Conservation (phyloP, 805 yeast genomes). For the Kregervanrija pseudodelftensis region DNA sequence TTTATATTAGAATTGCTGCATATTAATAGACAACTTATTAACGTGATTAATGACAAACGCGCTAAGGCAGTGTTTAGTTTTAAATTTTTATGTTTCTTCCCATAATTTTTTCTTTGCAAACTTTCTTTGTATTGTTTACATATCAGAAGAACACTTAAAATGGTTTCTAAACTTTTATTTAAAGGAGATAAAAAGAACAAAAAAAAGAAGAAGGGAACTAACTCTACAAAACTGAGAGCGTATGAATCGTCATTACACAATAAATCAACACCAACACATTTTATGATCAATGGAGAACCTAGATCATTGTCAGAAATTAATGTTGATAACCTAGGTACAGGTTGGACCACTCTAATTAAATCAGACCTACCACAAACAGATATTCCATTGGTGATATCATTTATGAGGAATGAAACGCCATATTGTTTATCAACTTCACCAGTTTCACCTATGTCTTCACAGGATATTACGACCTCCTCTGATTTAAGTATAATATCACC, state of each 20-base stretch:
- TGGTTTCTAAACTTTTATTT: slow-evolving; percentile 28
- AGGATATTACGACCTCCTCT: no score
- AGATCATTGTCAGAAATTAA: slow-evolving; percentile 14
- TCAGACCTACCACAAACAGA: slow-evolving; percentile 1
- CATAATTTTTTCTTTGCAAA: not conserved
- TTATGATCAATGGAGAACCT: slow-evolving; percentile 20
- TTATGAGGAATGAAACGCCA: not conserved
- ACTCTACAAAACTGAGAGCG: not conserved
- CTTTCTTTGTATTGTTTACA: not conserved
- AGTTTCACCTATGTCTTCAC: no score
- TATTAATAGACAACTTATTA: not conserved
- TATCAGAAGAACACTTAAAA: slow-evolving; percentile 3
- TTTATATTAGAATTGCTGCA: not conserved
- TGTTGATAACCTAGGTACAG: slow-evolving; percentile 10
- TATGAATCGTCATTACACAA: slow-evolving; percentile 3
- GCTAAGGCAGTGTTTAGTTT: not conserved
- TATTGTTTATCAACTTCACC: no score
- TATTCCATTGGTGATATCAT: not conserved
- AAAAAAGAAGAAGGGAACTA: slow-evolving; percentile 10
- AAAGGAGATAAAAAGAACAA: slow-evolving; percentile 23
- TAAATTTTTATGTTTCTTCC: not conserved
- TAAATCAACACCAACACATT: not conserved
- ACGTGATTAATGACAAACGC: not conserved
- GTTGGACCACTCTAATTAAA: slow-evolving; percentile 25
- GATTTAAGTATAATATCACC: no score